Evolutionary conservation across 2,329 filamentous ascomycete genomes (phyloP), one percentile per base, ranked within the genome.

Genomic region (Juglanconis sp.): DNA sequence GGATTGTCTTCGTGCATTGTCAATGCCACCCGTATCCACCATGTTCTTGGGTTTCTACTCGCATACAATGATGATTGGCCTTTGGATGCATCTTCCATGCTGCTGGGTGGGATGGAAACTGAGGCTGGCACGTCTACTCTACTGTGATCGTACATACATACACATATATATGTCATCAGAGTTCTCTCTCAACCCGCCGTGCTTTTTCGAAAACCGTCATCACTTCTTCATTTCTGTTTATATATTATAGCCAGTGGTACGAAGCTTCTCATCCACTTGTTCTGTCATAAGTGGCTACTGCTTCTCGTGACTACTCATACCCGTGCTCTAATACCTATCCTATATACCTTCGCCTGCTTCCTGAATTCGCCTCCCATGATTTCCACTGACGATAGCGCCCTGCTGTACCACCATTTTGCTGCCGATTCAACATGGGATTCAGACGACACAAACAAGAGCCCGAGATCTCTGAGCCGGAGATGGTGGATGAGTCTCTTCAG

Each of bases 401-500:
- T 62, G 42, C 40, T 64, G 4, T 42, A 64, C 24, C 60, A 62
- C 32, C 60, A 64, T 44, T 64, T 62, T 38, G 51, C 36, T 40
- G 44, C 57, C 10, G 54, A 49, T 42, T 61, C 58, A 61, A 17
- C 40, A 64, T 64, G 62, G 62, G 62, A 46, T 53, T 64, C 62
- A 55, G 51, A 51, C 56, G 49, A 38, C 34, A 48, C 49, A 54
- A 59, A 31, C 50, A 61, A 48, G 51, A 50, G 49, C 40, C 55
- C 50, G 46, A 53, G 30, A 24, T 31, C 50, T 53, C 42, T 47
- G 44, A 47, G 55, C 49, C 35, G 40, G 53, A 50, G 30, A 17
- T 64, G 62, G 62, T 44, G 61, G 62, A 64, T 51, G 62, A 64
- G 52, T 62, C 62, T 64, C 56, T 64, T 62, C 51, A 49, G 35